Base-by-base conservation (phyloP, 2,329 filamentous ascomycete species). In the Colletotrichum endophyticum region DNA sequence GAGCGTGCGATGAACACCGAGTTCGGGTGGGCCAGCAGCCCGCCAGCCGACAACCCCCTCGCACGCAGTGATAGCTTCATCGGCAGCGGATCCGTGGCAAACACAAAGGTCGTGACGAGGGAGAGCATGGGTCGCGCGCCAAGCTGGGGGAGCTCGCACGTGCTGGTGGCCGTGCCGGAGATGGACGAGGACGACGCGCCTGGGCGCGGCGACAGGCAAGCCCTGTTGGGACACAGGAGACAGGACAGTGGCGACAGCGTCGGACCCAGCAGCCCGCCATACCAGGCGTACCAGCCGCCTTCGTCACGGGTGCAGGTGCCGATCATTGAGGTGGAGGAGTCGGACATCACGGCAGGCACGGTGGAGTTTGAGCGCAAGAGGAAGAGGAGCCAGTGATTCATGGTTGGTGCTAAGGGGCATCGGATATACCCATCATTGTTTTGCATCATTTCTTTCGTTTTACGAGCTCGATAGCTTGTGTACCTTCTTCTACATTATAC, bases 81-180 rank as follows among this genome's bases (percentile, higher is more conserved):
- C n/a, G 73, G 75, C 70, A 76, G 77, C 19, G 81, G 81, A 25
- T 67, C 68, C 28, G 72, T 82, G 66, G 59, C 67, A 1, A 77
- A 76, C 68, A 70, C 72, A 36, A 72, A 61, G 69, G 75, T 56
- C 13, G 76, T 66, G 25, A 67, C 66, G 25, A 30, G 77, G 15
- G 77, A 78, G 49, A 84, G 79, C 56, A 78, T 81, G 61, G 80
- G 80, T 9, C 81, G 85, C 19, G 79, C 80, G 2, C 75, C 79
- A 15, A 87, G 86, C 80, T 86, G 83, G 81, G 80, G 78, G 8
- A 86, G 83, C 59, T 86, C 86, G 66, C 81, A 83, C 56, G 81
- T 82, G 4, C 80, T 86, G n/a, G 83, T 84, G 7, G 80, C 84
- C 6, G 85, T 87, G 27, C 85, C 85, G 3, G 86, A 87, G 78